Evolutionary conservation across 2,329 filamentous ascomycete species (phyloP).

Genomic region (Cephalotrichum gorgonifer): DNA sequence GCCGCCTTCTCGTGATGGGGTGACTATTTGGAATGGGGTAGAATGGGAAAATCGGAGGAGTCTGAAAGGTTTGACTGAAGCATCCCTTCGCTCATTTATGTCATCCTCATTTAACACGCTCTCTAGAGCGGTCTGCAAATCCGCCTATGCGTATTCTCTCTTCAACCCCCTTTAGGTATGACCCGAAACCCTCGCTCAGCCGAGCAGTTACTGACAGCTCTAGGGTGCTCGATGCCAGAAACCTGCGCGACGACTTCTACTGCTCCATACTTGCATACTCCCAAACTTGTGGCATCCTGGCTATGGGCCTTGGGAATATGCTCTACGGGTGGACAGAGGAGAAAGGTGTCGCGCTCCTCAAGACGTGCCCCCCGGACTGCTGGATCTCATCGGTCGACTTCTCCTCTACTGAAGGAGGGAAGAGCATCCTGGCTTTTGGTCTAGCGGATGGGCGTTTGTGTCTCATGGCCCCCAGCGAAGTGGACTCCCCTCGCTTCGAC

Average conservation of each 20-base stretch:
- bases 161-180: constrained; percentile 9
- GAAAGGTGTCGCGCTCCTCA: constrained; percentile 50
- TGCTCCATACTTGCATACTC: constrained; percentile 87
- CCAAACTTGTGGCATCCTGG: constrained; percentile 60
- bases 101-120: not conserved
- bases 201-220: constrained; percentile 17
- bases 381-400: constrained; percentile 82
- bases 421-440: constrained; percentile 76
- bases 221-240: constrained; percentile 78
- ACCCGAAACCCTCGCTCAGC: not conserved
- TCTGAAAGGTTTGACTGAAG: constrained; percentile 3
- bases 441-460: constrained; percentile 66
- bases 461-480: constrained; percentile 67
- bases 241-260: constrained; percentile 90
- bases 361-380: constrained; percentile 24
- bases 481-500: constrained; percentile 60
- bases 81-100: not conserved
- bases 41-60: constrained; percentile 21
- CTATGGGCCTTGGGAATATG: constrained; percentile 68
- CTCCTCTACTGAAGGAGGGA: constrained; percentile 66
- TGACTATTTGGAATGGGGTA: constrained; percentile 30
- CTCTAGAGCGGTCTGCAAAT: constrained; percentile 7
- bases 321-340: constrained; percentile 86
- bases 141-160: constrained; percentile 5
- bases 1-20: constrained; percentile 11